Conservation (phyloP, 129 eudicot genomes). For the Arctium minus region DNA sequence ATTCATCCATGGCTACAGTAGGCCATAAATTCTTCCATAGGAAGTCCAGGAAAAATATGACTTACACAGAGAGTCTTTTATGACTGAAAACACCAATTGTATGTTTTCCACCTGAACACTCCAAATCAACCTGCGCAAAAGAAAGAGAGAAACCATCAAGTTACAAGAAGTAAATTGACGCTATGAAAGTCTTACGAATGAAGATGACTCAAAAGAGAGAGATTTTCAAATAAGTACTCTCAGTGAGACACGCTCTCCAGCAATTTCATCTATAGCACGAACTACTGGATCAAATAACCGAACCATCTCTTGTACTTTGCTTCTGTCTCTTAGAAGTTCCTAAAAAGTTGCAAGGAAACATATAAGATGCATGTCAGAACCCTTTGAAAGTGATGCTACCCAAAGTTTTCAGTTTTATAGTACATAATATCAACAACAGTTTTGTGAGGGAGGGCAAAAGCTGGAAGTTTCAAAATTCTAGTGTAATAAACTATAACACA, state of each 20-base stretch:
- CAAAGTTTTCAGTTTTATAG: background rate
- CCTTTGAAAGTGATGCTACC: background rate
- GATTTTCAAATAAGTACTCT: constrained; percentile 42
- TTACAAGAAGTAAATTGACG: constrained; percentile 1
- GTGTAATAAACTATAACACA: constrained; percentile 13
- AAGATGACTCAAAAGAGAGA: background rate
- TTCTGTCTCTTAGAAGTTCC: constrained; percentile 83
- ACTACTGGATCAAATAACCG: constrained; percentile 82
- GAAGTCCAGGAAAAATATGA: background rate
- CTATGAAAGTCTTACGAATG: background rate
- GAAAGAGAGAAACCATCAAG: background rate
- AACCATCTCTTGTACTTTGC: constrained; percentile 78
- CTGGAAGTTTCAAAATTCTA: constrained; percentile 2
- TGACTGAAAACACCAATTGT: constrained; percentile 87
- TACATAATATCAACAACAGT: background rate
- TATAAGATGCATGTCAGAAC: background rate
- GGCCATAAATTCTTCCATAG: background rate
- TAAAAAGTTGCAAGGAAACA: constrained; percentile 25
- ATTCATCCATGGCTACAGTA: too few relatives aligned
- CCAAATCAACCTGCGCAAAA: constrained; percentile 85
- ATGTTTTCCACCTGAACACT: constrained; percentile 64
- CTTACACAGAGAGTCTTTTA: constrained; percentile 72
- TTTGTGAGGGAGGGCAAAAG: background rate
- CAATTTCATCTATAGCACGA: constrained; percentile 67
- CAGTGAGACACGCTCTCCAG: constrained; percentile 90